These are phyloP conservation scores for Tricholoma hemisulphureum DNA, from an alignment of 768 basidiomycete species.

Conservation along the genomic window DNA sequence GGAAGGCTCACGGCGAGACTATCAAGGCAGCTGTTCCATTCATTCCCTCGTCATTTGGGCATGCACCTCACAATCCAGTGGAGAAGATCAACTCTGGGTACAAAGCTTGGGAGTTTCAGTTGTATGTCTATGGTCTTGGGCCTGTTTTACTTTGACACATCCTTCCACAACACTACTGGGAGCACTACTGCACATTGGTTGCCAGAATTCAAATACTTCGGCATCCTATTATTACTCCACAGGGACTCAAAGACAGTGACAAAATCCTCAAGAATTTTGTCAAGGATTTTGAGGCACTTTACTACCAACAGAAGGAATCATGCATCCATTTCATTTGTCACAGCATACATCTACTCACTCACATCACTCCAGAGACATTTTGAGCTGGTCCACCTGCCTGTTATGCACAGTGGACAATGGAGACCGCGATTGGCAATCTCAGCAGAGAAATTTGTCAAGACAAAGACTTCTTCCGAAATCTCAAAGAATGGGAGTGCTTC, in stretches of 20 bases:
- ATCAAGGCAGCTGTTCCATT: slow-evolving; percentile 5
- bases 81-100: slow-evolving; percentile 31
- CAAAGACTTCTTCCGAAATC: slow-evolving; percentile 10
- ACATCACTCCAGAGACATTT: neutral
- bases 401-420: slow-evolving; percentile 14
- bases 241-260: neutral
- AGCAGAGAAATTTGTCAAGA: slow-evolving; percentile 13
- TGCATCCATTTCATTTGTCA: slow-evolving; percentile 2
- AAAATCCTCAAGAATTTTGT: neutral
- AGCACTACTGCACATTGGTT: slow-evolving; percentile 29
- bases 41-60: too few species aligned
- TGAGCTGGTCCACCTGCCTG: neutral
- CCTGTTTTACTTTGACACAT: slow-evolving; percentile 25
- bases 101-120: slow-evolving; percentile 27
- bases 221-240: slow-evolving; percentile 10
- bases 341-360: too few species aligned
- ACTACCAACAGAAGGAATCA: neutral
- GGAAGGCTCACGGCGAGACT: slow-evolving; percentile 12
- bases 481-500: slow-evolving; percentile 5
- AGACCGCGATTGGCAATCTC: slow-evolving; percentile 13
- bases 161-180: slow-evolving; percentile 24
- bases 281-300: neutral
- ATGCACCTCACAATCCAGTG: slow-evolving; percentile 30
- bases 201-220: slow-evolving; percentile 22
- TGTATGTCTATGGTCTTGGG: slow-evolving; percentile 26